phyloP scores from a whole-genome alignment of 371 early-diverging fungal genomes.

The Mucor saturninus region DNA sequence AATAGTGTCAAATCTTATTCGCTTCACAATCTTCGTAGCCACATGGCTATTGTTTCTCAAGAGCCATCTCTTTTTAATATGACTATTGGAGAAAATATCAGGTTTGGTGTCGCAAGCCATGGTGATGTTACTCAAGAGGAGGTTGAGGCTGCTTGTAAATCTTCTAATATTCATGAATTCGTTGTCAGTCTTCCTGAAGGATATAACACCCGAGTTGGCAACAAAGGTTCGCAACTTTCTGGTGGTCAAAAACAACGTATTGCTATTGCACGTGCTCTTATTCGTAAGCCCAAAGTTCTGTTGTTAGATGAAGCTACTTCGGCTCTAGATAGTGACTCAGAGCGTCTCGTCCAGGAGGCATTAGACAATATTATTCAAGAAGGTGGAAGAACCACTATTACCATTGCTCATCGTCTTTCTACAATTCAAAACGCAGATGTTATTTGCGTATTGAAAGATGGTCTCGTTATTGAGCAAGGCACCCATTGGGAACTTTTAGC shows the following conservation, averaged over 20 bases:
- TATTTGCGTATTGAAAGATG: conserved; percentile 76
- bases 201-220: conserved; percentile 82
- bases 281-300: conserved; percentile 87
- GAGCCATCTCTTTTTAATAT: conserved; percentile 88
- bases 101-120: conserved; percentile 60
- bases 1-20: conserved; percentile 66
- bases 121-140: conserved; percentile 50
- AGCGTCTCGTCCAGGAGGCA: conserved; percentile 87
- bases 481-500: conserved; percentile 73
- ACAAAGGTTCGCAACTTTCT: conserved; percentile 71
- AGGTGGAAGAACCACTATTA: conserved; percentile 66
- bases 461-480: conserved; percentile 80
- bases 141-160: conserved; percentile 66
- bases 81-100: conserved; percentile 81
- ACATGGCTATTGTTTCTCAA: conserved; percentile 86
- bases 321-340: conserved; percentile 88
- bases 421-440: conserved; percentile 78
- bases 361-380: conserved; percentile 73
- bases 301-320: conserved; percentile 97
- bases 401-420: conserved; percentile 75
- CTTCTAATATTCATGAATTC: conserved; percentile 84
- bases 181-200: conserved; percentile 68
- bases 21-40: conserved; percentile 64
- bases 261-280: conserved; percentile 70
- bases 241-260: conserved; percentile 81